Evolutionary conservation across 345 rosid species (phyloP), one percentile per base, ranked within the genome.

Genomic region (Eutrema yunnanense): DNA sequence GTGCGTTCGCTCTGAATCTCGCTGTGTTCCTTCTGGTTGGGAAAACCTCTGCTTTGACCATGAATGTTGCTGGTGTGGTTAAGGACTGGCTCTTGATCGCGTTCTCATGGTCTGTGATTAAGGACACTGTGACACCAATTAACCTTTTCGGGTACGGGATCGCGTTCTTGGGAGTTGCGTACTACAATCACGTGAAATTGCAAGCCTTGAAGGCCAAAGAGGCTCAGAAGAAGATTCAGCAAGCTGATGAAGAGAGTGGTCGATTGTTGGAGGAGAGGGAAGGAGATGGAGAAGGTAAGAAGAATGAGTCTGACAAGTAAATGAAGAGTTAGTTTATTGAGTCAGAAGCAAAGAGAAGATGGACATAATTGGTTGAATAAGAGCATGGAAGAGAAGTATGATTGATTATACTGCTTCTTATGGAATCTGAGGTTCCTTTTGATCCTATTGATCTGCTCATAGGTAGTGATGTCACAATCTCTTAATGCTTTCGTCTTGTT

Each of bases 11-110:
- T 0, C 50, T 94, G 84, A 94, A 94, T 72, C 88, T 91, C 0
- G 98, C 97, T 8, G 98, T 94, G 78, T 94, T 94, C 81, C 77
- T 94, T 69, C 96, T 94, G 6, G 97, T 94, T 8, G 98, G 98
- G 6, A 93, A 93, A 78, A 93, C 98, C 5, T 93, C 98, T 3
- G 98, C 98, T 27, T 78, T 93, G 88, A 91, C 98, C 9, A 93
- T 93, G 98, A 93, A 93, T 76, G 98, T 93, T 61, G 98, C 98
- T 55, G 98, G 98, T 57, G 97, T 93, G n/a, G 98, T 93, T 8
- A 93, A 93, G 75, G 98, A 93, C 67, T 93, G 97, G 98, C 67
- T 93, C 37, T 73, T 93, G 82, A 93, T 93, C 16, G 98, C 98
- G 0, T 93, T 93, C 73, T 93, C 98, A 0, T 93, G 98, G 98